These are phyloP conservation scores for Colletotrichum coccodes DNA, from an alignment of 2,329 filamentous ascomycete genomes.

Conservation along the genomic window DNA sequence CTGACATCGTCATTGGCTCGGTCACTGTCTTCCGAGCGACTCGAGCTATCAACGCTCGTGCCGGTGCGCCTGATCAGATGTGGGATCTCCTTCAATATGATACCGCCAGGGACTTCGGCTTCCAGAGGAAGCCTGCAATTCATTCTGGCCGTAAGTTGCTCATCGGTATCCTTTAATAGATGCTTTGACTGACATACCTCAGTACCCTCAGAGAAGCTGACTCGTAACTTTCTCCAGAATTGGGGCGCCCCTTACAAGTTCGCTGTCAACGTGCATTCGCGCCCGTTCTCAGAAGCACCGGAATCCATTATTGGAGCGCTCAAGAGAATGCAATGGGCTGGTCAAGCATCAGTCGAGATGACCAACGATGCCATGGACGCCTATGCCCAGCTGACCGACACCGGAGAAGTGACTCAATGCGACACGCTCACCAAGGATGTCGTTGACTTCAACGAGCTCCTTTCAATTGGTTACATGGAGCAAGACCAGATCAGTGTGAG, in stretches of 20 bases:
- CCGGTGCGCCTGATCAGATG: slow-evolving; percentile 69
- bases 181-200: slow-evolving; percentile 37
- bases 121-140: slow-evolving; percentile 54
- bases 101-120: slow-evolving; percentile 47
- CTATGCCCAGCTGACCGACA: not conserved
- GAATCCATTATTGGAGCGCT: slow-evolving; percentile 59
- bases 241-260: slow-evolving; percentile 76
- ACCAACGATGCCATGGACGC: slow-evolving; percentile 35
- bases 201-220: slow-evolving; percentile 55
- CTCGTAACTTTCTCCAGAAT: slow-evolving; percentile 64
- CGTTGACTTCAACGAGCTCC: slow-evolving; percentile 69
- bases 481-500: slow-evolving; percentile 65
- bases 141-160: slow-evolving; percentile 44
- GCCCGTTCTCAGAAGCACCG: slow-evolving; percentile 60
- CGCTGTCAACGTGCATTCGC: slow-evolving; percentile 63
- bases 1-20: slow-evolving; percentile 54
- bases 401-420: slow-evolving; percentile 2
- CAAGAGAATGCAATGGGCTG: slow-evolving; percentile 65
- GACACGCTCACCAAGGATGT: slow-evolving; percentile 39
- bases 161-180: slow-evolving; percentile 22
- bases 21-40: slow-evolving; percentile 69
- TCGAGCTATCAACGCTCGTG: slow-evolving; percentile 57
- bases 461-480: slow-evolving; percentile 72
- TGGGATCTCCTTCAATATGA: slow-evolving; percentile 59
- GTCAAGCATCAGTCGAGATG: slow-evolving; percentile 48